A percentile compares a stretch with the other conserved stretches of the same genome.
Evolutionary conservation across 208 protist genomes (phyloP).

Genomic region (Acanthamoeba culbertsoni): DNA sequence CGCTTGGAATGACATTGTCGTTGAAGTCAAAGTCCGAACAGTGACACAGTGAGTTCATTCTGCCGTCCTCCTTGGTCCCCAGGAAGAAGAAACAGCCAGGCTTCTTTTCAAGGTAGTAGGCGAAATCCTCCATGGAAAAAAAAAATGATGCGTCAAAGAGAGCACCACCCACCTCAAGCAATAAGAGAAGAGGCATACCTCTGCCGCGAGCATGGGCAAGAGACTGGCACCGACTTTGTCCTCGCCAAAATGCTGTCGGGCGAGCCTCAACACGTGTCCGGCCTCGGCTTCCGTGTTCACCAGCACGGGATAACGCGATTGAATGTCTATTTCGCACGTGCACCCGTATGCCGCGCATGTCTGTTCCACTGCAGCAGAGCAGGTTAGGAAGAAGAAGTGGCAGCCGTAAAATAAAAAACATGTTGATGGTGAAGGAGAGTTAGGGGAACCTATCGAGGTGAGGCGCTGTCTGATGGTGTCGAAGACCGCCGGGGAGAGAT

Average conservation of each 20-base stretch:
- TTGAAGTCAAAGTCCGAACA: slow-evolving; percentile 68
- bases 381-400: too few relatives aligned
- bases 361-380: neutral
- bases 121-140: neutral
- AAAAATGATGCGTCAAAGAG: neutral
- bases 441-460: neutral
- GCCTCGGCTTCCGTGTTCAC: slow-evolving; percentile 51
- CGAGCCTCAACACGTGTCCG: slow-evolving; percentile 39
- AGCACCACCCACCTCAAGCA: too few relatives aligned
- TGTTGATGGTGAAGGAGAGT: too few relatives aligned
- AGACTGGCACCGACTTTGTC: neutral
- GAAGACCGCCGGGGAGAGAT: slow-evolving; percentile 1
- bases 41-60: slow-evolving; percentile 57
- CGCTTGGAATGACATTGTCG: slow-evolving; percentile 60
- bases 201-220: slow-evolving; percentile 63
- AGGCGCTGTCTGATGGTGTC: slow-evolving; percentile 41
- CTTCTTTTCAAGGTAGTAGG: slow-evolving; percentile 40
- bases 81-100: slow-evolving; percentile 73
- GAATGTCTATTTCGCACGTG: neutral
- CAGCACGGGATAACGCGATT: slow-evolving; percentile 57
- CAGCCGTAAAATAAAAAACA: too few relatives aligned
- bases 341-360: slow-evolving; percentile 6
- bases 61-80: slow-evolving; percentile 52
- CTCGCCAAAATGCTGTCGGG: neutral
- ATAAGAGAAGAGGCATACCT: neutral